Conservation (phyloP, 2,329 filamentous ascomycete species). For the Cercospora nicotianae region DNA sequence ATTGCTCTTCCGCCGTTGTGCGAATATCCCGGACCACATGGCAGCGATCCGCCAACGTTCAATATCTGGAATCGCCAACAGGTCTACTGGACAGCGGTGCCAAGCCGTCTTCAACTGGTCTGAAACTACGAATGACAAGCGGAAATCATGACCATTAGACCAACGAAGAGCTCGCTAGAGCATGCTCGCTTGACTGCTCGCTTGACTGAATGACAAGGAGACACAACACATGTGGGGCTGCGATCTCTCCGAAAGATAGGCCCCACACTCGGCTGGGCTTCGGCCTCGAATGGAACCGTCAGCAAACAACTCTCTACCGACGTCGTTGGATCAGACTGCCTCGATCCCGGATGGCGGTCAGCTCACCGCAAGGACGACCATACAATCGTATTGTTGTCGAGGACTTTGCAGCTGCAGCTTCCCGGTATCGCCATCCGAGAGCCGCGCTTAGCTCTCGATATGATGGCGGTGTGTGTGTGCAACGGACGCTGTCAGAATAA, state of each 20-base stretch:
- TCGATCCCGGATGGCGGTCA: conserved; percentile 25
- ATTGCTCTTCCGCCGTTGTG: neutral
- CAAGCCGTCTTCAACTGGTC: too few relatives aligned
- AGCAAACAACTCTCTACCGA: conserved; percentile 10
- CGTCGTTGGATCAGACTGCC: neutral
- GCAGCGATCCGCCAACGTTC: neutral
- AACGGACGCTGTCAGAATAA: conserved; percentile 28
- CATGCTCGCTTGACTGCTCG: neutral
- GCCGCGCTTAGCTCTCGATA: conserved; percentile 12
- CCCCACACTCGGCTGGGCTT: conserved; percentile 18
- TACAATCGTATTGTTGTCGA: conserved; percentile 20
- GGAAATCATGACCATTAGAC: neutral
- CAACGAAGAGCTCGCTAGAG: neutral
- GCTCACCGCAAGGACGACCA: conserved; percentile 27
- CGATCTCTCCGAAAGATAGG: conserved; percentile 20
- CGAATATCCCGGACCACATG: neutral
- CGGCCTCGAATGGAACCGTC: conserved; percentile 18
- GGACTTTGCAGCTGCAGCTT: conserved; percentile 23
- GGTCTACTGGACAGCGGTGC: conserved; percentile 5
- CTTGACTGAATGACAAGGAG: neutral
- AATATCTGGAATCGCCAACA: neutral
- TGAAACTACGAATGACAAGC: too few relatives aligned
- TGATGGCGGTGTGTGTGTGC: conserved; percentile 25
- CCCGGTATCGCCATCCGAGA: conserved; percentile 13
- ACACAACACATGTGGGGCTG: conserved; percentile 6